Conservation (phyloP, 441 rosid species). For the Eutrema salsugineum region DNA sequence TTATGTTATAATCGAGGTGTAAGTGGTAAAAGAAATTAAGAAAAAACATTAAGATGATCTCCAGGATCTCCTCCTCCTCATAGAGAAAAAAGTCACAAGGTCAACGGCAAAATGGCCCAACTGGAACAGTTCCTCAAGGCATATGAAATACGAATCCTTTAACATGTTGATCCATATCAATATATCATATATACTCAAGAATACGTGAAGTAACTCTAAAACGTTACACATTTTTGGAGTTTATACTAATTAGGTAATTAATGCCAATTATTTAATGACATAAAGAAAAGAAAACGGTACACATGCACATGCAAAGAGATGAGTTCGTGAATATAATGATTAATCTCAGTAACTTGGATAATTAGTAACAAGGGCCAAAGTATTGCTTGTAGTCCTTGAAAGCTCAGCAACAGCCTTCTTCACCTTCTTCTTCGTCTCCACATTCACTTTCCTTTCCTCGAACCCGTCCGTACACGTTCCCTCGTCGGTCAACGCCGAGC, state of each 20-base stretch:
- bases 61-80: too few relatives aligned
- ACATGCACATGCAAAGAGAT: constrained; percentile 10
- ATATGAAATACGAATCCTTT: not conserved
- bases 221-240: not conserved
- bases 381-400: constrained; percentile 54
- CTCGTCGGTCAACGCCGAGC: constrained; percentile 67
- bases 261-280: too few relatives aligned
- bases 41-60: too few relatives aligned
- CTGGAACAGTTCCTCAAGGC: not conserved
- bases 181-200: too few relatives aligned
- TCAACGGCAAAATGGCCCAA: not conserved
- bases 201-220: not conserved
- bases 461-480: constrained; percentile 63
- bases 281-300: not conserved
- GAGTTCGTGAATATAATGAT: not conserved
- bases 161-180: not conserved
- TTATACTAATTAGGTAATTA: not conserved
- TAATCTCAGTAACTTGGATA: constrained; percentile 21
- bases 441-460: constrained; percentile 35
- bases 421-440: constrained; percentile 39
- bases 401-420: constrained; percentile 37
- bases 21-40: too few relatives aligned
- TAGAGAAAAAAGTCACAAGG: too few relatives aligned
- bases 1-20: too few relatives aligned
- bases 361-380: constrained; percentile 55